Evolutionary conservation across 2,329 filamentous ascomycete species (phyloP), one percentile per base, ranked within the genome.

Genomic region (Leptodontidium sp.): DNA sequence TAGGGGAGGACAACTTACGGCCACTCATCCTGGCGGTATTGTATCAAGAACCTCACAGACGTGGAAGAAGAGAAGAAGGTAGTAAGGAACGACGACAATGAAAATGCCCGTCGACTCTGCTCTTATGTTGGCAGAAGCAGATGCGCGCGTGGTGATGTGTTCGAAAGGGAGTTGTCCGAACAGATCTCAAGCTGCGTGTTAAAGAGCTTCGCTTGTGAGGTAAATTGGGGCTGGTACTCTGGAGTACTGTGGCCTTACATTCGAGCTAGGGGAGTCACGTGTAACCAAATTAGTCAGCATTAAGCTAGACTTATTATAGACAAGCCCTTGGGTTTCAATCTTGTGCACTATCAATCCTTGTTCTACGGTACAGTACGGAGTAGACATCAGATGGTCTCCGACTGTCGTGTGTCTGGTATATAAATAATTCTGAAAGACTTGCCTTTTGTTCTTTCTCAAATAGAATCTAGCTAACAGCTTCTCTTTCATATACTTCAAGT

Each of bases 21-120:
- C 79, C 79, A 79, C 79, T 81, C 79, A 81, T 81, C 79, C 78
- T 81, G 79, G 78, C 79, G 77, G 73, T 77, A 70, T 76, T 76
- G 70, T 72, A 69, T 73, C 68, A 68, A 74, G 73, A 77, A 76
- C 78, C 75, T 78, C 77, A 77, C 77, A 77, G 74, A 79, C 74
- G 77, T 77, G 73, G 75, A 77, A 77, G 75, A 76, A 73, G 75
- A 73, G 67, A 74, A 75, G 65, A 72, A 68, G 57, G 64, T 71
- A 70, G 61, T 73, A 73, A 57, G 26, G 26, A 78, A 76, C 74
- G 73, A 72, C 66, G 76, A 74, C 73, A 65, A 68, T 68, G 63
- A 69, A 71, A 73, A 65, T 52, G 70, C 70, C 70, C 70, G 71
- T 71, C 72, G 67, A 67, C 66, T 76, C 76, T 75, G 73, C 72